These are phyloP conservation scores for Suillus discolor DNA, from an alignment of 768 basidiomycete genomes.

Conservation along the genomic window DNA sequence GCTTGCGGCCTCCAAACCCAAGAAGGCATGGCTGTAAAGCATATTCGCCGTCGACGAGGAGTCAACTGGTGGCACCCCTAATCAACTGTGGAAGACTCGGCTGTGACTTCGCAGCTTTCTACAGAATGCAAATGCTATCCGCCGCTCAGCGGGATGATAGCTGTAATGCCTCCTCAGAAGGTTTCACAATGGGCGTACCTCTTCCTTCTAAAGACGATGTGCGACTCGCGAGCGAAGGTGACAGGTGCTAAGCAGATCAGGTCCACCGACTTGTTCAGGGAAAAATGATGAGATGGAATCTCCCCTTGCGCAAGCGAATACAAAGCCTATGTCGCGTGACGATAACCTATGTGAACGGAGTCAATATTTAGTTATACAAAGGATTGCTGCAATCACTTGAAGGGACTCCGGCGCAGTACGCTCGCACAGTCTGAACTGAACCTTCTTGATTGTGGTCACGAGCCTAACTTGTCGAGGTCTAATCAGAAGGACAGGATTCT, in stretches of 20 bases:
- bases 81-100: background rate
- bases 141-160: background rate
- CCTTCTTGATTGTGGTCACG: background rate
- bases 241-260: background rate
- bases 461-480: background rate
- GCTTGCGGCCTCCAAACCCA: background rate
- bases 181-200: background rate
- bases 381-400: too few species aligned
- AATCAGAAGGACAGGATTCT: background rate
- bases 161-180: background rate
- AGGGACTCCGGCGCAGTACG: background rate
- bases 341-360: too few species aligned
- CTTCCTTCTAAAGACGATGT: background rate
- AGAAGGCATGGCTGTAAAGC: background rate
- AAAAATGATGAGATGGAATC: background rate
- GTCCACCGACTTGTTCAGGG: background rate
- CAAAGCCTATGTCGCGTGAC: too few species aligned
- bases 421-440: background rate
- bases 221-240: background rate
- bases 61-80: background rate
- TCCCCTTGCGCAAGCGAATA: too few species aligned
- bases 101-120: background rate
- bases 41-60: background rate
- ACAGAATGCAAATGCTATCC: background rate
- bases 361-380: too few species aligned